Conservation (phyloP, 352 stramenopile species). For the Globisporangium recalcitrans region DNA sequence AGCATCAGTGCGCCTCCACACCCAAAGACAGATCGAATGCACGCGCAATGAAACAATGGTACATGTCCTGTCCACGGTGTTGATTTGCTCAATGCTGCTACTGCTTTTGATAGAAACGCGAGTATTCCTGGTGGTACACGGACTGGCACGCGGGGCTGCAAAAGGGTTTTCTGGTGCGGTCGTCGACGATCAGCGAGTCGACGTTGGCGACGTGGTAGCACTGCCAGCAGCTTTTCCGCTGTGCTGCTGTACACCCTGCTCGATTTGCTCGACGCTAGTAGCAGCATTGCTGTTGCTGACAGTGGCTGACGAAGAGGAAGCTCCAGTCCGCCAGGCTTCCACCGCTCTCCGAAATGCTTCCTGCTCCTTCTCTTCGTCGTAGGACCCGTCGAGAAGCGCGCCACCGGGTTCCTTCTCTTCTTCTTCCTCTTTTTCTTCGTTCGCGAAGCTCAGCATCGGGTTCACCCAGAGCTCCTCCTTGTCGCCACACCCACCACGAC, state of each 20-base stretch:
- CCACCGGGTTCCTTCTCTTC: conserved; percentile 27
- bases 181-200: conserved; percentile 40
- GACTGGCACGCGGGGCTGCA: conserved; percentile 37
- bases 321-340: conserved; percentile 46
- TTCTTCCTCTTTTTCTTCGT: conserved; percentile 9
- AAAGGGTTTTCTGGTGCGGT: conserved; percentile 44
- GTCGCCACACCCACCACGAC: neutral
- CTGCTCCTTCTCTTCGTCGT: conserved; percentile 68
- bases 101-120: conserved; percentile 40
- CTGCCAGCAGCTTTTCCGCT: conserved; percentile 76
- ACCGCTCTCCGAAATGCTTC: conserved; percentile 58
- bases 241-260: conserved; percentile 37
- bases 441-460: conserved; percentile 25
- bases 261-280: conserved; percentile 31
- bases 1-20: too few species aligned
- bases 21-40: too few species aligned
- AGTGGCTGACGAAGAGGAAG: neutral
- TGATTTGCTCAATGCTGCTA: neutral
- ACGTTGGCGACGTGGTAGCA: conserved; percentile 57
- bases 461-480: conserved; percentile 62
- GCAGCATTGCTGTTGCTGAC: neutral
- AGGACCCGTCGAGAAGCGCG: conserved; percentile 46
- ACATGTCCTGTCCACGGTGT: neutral
- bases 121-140: conserved; percentile 45
- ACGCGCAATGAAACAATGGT: too few species aligned